Base-by-base conservation (phyloP, 257 asterid species). In the Solanum medicagineum region DNA sequence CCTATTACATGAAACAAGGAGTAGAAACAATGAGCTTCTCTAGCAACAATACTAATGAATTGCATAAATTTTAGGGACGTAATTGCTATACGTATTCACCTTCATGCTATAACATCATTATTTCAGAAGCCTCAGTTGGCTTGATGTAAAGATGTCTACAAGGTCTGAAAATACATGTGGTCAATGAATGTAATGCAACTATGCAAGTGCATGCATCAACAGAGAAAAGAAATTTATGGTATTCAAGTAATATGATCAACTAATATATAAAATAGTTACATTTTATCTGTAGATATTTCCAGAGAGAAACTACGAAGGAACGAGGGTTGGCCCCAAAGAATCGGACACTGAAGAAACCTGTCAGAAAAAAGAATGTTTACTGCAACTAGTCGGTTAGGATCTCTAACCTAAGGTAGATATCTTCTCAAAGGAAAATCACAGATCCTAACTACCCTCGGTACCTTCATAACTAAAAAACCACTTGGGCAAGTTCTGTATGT, bases 371-470 rank as follows among this genome's bases (percentile, higher is more conserved):
- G 82, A 71, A 57, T 55, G 70, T 74, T 32, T 60, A 56, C 83
- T 57, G 74, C 83, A 57, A 68, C 83, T 84, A 66, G 55, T 32
- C 51, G 59, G 83, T 65, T 77, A 74, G 73, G 71, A 84, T 84
- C 83, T 84, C 86, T 73, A 84, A 73, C 55, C 86, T 84, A 59
- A 22, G 54, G 45, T 16, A 54, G 57, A 47, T 45, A 85, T 29
- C 47, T 51, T 79, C 47, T 79, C 66, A 29, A 79, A 36, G 45
- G 26, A 53, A 75, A 29, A 57, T 36, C 84, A 49, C 70, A 55
- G 86, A 71, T 84, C 83, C 74, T 73, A 55, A 84, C 75, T 84
- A 71, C 75, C 86, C 86, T 54, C 86, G 44, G 60, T 73, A 74
- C 60, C 86, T 84, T 84, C 83, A 70, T 74, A 6, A 57, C 73